Evolutionary conservation across 768 basidiomycete genomes (phyloP).

Genomic region (Kwoniella europaea): DNA sequence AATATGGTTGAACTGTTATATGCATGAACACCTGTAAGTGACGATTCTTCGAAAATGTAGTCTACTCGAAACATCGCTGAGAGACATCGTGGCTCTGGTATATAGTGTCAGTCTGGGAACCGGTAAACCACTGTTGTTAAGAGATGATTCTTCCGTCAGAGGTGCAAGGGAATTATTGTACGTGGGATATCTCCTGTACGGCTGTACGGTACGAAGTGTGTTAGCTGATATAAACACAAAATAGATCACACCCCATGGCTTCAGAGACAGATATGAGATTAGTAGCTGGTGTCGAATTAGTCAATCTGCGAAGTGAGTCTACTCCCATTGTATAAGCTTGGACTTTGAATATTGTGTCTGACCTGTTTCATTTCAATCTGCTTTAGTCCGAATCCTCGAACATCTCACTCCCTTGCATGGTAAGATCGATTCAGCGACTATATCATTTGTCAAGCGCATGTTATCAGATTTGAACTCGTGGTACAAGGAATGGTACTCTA

Average conservation of each 20-base stretch:
- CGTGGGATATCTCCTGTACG: no score
- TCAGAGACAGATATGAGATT: slow-evolving; percentile 88
- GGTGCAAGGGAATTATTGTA: slow-evolving; percentile 78
- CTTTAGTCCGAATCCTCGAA: slow-evolving; percentile 86
- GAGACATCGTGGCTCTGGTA: slow-evolving; percentile 5
- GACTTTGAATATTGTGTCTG: not conserved
- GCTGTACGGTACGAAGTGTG: no score
- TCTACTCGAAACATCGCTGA: no score
- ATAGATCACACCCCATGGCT: slow-evolving; percentile 74
- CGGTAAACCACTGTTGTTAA: slow-evolving; percentile 83
- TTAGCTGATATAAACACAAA: no score
- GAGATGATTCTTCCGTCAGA: slow-evolving; percentile 84
- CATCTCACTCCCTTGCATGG: slow-evolving; percentile 84
- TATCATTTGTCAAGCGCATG: slow-evolving; percentile 84
- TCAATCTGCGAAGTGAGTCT: slow-evolving; percentile 82
- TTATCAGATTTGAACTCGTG: slow-evolving; percentile 85
- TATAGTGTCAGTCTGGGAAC: slow-evolving; percentile 86
- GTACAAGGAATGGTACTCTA: slow-evolving; percentile 85
- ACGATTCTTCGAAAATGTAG: not conserved
- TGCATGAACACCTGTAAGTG: slow-evolving; percentile 92
- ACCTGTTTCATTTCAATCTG: not conserved
- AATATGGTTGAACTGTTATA: slow-evolving; percentile 92
- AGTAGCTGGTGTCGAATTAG: slow-evolving; percentile 83
- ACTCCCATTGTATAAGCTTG: not conserved
- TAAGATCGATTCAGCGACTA: slow-evolving; percentile 79